phyloP scores from a whole-genome alignment of 1,284 basidiomycete genomes.

The Boletellus dicymbophilus region DNA sequence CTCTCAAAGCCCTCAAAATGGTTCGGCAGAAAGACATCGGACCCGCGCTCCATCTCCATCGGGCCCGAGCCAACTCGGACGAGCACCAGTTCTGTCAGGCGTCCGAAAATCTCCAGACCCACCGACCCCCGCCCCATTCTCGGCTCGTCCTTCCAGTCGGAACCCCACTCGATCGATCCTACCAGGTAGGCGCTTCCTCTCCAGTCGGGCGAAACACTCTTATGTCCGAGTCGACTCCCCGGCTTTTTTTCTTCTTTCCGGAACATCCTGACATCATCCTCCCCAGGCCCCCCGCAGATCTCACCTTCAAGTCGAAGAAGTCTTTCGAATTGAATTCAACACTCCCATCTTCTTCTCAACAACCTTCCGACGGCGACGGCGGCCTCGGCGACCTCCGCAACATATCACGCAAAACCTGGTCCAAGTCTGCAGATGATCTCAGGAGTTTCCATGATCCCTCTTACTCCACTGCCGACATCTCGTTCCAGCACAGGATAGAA shows the following conservation, averaged over 20 bases:
- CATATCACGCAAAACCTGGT: constrained; percentile 73
- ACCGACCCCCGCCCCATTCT: constrained; percentile 77
- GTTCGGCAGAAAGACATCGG: constrained; percentile 44
- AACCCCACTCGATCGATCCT: constrained; percentile 38
- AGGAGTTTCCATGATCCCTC: constrained; percentile 50
- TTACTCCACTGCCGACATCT: constrained; percentile 47
- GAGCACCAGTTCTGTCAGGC: constrained; percentile 57
- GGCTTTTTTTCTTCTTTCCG: neutral
- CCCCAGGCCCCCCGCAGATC: constrained; percentile 66
- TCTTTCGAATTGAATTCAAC: constrained; percentile 45
- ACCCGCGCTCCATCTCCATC: constrained; percentile 37
- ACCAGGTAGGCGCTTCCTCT: constrained; percentile 46
- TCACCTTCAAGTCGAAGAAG: constrained; percentile 52
- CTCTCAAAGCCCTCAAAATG: constrained; percentile 50
- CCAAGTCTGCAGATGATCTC: constrained; percentile 76
- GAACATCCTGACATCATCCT: constrained; percentile 21
- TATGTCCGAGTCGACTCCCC: constrained; percentile 8
- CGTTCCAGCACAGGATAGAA: constrained; percentile 61
- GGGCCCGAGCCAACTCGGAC: constrained; percentile 47
- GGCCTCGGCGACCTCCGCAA: constrained; percentile 66
- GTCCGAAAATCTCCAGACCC: constrained; percentile 78
- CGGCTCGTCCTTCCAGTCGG: constrained; percentile 41
- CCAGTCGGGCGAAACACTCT: constrained; percentile 5
- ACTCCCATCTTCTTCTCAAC: constrained; percentile 41
- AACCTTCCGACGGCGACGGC: constrained; percentile 30